Conservation (phyloP, 2,329 filamentous ascomycete genomes). For the Myriosclerotinia scirpicola region DNA sequence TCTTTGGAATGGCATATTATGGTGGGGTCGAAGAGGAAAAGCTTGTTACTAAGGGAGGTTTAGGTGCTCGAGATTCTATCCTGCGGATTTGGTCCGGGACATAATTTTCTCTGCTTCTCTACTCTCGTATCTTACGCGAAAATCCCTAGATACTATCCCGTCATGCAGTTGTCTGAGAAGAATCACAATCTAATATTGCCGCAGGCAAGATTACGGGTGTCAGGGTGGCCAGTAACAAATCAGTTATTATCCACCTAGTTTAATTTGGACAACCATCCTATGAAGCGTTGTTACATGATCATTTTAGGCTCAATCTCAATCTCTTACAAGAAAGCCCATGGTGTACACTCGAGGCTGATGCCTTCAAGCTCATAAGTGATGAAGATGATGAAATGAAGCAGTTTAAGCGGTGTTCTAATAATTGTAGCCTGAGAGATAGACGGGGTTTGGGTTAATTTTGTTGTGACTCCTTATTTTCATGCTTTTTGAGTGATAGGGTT, state of each 20-base stretch:
- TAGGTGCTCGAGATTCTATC: neutral
- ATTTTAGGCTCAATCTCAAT: slow-evolving; percentile 41
- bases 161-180: slow-evolving; percentile 11
- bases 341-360: slow-evolving; percentile 50
- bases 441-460: neutral
- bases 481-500: neutral
- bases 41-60: neutral
- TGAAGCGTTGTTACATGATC: neutral
- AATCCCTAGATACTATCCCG: neutral
- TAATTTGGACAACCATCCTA: neutral
- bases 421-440: neutral
- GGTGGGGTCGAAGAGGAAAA: neutral
- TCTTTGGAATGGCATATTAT: neutral
- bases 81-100: too few relatives aligned
- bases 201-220: slow-evolving; percentile 30
- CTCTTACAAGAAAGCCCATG: slow-evolving; percentile 42
- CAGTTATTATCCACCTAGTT: slow-evolving; percentile 22
- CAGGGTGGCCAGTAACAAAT: slow-evolving; percentile 26
- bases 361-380: slow-evolving; percentile 60
- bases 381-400: slow-evolving; percentile 53
- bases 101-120: neutral
- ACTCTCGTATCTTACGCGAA: neutral
- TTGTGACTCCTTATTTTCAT: neutral
- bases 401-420: slow-evolving; percentile 40
- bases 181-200: neutral